phyloP scores from a whole-genome alignment of 768 basidiomycete genomes.

The Kwoniella newhampshirensis region DNA sequence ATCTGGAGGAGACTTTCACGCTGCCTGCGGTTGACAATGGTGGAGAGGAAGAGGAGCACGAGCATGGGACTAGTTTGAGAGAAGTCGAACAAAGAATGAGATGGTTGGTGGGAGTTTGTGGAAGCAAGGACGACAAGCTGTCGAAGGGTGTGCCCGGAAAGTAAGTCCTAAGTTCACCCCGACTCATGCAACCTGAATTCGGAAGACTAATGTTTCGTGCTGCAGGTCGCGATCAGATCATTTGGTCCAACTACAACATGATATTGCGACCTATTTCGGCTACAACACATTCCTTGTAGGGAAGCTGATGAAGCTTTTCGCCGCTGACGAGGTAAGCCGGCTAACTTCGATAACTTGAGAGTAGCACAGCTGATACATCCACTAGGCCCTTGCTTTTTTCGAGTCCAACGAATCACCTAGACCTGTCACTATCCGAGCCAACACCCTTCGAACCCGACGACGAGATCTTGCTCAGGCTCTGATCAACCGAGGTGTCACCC shows the following conservation, averaged over 20 bases:
- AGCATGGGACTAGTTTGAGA: conserved; percentile 49
- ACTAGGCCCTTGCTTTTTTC: conserved; percentile 93
- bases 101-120: conserved; percentile 52
- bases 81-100: conserved; percentile 53
- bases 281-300: conserved; percentile 94
- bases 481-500: conserved; percentile 91
- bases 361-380: too few relatives aligned
- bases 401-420: conserved; percentile 94
- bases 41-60: conserved; percentile 47
- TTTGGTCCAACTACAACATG: conserved; percentile 76
- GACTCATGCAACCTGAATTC: too few relatives aligned
- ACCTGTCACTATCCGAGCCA: conserved; percentile 96
- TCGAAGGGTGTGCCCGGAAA: conserved; percentile 52
- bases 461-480: conserved; percentile 91
- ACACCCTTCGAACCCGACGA: conserved; percentile 88
- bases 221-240: conserved; percentile 84
- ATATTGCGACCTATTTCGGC: conserved; percentile 94
- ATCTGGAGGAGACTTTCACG: conserved; percentile 46
- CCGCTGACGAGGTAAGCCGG: conserved; percentile 77
- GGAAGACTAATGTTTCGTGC: neutral
- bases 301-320: conserved; percentile 90
- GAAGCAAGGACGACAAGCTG: conserved; percentile 45
- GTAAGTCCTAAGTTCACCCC: conserved; percentile 34
- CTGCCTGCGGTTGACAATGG: conserved; percentile 50
- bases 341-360: neutral